A percentile compares a stretch with the other conserved stretches of the same genome.
Evolutionary conservation across 2,329 filamentous ascomycete genomes (phyloP).

Genomic region (Alternaria rosae): DNA sequence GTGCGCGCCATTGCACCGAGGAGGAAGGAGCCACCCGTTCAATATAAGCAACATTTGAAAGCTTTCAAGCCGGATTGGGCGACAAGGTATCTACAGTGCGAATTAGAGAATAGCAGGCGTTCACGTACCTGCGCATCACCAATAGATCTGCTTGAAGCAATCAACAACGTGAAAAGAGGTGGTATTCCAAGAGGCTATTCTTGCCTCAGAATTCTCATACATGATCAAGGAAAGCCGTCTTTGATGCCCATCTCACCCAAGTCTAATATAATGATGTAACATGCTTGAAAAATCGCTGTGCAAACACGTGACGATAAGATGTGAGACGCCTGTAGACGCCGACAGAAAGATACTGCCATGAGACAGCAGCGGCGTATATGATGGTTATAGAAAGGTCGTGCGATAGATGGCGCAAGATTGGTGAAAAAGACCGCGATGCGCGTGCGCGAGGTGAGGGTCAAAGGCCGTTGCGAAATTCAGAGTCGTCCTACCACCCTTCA

Average conservation of each 20-base stretch:
- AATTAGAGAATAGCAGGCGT: not conserved
- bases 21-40: not conserved
- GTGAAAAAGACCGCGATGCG: not conserved
- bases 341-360: not conserved
- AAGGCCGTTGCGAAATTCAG: not conserved
- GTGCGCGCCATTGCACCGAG: not conserved
- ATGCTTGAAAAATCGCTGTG: not conserved
- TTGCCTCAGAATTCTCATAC: not conserved
- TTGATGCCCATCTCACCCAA: not conserved
- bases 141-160: not conserved
- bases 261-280: constrained; percentile 1
- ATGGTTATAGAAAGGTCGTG: not conserved
- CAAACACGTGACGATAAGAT: not conserved
- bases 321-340: not conserved
- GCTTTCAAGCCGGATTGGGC: too few species aligned
- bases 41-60: too few species aligned
- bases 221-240: not conserved
- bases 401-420: not conserved
- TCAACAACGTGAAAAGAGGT: not conserved
- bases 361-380: not conserved
- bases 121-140: not conserved
- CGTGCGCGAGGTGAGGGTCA: not conserved
- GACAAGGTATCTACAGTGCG: not conserved
- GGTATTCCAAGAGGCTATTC: not conserved
- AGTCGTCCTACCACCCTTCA: constrained; percentile 38